These are phyloP conservation scores for Amylostereum chailletii DNA, from an alignment of 1,284 basidiomycete genomes.

Conservation along the genomic window DNA sequence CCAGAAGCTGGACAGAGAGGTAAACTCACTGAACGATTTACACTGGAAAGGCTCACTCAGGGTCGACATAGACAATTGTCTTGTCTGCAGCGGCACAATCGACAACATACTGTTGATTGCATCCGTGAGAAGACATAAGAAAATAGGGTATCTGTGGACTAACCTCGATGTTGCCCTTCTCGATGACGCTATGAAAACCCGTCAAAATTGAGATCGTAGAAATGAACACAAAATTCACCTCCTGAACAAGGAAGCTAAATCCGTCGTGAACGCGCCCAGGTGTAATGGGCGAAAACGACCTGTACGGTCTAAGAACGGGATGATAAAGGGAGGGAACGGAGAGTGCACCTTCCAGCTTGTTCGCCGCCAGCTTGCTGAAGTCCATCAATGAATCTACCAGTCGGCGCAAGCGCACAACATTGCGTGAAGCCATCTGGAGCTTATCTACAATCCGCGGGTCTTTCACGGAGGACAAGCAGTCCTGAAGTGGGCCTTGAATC, in stretches of 20 bases:
- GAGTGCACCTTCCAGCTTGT: neutral
- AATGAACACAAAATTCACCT: neutral
- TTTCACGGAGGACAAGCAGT: neutral
- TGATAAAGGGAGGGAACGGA: no score
- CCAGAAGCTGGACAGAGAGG: conserved; percentile 12
- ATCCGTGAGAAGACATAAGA: no score
- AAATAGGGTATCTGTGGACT: no score
- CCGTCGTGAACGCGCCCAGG: neutral
- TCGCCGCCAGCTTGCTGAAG: conserved; percentile 1
- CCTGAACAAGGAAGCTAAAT: neutral
- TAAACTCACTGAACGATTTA: no score
- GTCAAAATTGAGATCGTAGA: conserved; percentile 2
- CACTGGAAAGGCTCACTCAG: conserved; percentile 7
- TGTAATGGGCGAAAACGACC: neutral
- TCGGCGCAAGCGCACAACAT: neutral
- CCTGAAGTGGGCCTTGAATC: neutral
- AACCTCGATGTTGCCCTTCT: neutral
- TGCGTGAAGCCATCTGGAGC: neutral
- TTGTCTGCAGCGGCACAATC: neutral
- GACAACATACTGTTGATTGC: neutral
- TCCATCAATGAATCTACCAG: neutral
- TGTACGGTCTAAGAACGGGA: no score
- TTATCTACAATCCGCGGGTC: neutral
- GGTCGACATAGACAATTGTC: conserved; percentile 17
- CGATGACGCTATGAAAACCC: neutral